A percentile compares a stretch with the other conserved stretches of the same genome.
These are phyloP conservation scores for Diaporthe longicolla DNA, from an alignment of 2,329 filamentous ascomycete genomes.

Conservation along the genomic window DNA sequence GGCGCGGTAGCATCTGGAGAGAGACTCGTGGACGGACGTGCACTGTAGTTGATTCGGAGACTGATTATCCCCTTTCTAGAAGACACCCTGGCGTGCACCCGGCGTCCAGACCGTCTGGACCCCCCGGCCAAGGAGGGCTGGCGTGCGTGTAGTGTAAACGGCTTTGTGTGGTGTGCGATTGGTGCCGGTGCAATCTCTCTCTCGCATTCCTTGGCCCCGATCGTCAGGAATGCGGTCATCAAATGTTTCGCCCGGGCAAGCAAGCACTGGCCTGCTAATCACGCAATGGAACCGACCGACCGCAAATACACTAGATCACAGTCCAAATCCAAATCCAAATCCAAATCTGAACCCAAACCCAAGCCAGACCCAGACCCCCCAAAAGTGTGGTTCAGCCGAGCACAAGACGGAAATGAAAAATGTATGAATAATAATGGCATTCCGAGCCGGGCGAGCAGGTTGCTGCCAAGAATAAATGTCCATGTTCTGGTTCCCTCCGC, in stretches of 20 bases:
- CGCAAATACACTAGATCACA: conserved; percentile 9
- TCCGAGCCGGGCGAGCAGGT: background rate
- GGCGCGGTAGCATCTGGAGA: conserved; percentile 28
- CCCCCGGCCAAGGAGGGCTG: too few relatives aligned
- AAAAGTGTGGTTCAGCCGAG: conserved; percentile 9
- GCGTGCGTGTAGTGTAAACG: background rate
- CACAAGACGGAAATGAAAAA: background rate
- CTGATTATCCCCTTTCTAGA: conserved; percentile 11
- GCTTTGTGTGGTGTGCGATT: background rate
- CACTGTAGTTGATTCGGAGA: conserved; percentile 1
- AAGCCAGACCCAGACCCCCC: background rate
- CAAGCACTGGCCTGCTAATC: conserved; percentile 29
- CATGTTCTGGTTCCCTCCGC: background rate
- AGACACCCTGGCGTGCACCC: background rate
- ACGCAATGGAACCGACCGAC: conserved; percentile 29
- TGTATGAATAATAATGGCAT: conserved; percentile 2
- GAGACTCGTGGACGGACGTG: conserved; percentile 9
- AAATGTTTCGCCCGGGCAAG: conserved; percentile 24
- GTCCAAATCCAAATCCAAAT: conserved; percentile 3
- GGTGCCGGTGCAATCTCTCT: conserved; percentile 28
- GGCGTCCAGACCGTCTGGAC: background rate
- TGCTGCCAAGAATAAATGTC: too few relatives aligned
- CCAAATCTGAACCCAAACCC: background rate
- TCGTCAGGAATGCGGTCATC: conserved; percentile 25
- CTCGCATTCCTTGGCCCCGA: conserved; percentile 22